Base-by-base conservation (phyloP, 1,284 basidiomycete species). In the Moesziomyces sp. region DNA sequence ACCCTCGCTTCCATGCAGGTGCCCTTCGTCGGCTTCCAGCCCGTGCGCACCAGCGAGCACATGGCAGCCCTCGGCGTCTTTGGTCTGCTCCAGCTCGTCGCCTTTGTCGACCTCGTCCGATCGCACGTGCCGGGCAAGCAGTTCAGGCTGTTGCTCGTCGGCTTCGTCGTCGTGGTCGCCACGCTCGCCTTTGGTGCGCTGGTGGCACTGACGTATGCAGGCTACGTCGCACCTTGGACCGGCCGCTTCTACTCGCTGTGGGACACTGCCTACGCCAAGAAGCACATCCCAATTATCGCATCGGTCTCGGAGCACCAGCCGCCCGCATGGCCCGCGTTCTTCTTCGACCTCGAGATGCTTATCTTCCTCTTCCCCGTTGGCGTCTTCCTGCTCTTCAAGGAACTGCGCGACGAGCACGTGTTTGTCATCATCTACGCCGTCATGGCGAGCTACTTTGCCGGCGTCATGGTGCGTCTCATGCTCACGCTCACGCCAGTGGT, bases 301-400 rank as follows among this genome's bases (percentile, higher is more conserved):
- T 98, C 96, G 21, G 97, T 98, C 21, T 97, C 94, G n/a, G 97
- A 99, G 86, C 97, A 99, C 86, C 97, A 99, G 85, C 97, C 97
- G 16, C 99, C 97, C 11, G 96, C 97, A 43, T 99, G 97, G 97
- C 94, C 96, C 4, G 91, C 96, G 3, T 99, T 99, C 90, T 99
- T 97, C 88, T 98, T 97, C 90, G 96, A 99, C 85, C 90, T 99
- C 65, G 92, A 98, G 82, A 92, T 97, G 89, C 91, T 99, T 84
- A 92, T 99, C 79, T 97, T 94, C 89, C 86, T 97, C 62, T 99
- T 99, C 90, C 97, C 97, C 5, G 96, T 93, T 26, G 97, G 97
- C 67, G 93, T 99, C 49, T 89, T 93, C 81, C 87, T 97, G 73
- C 95, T 93, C 85, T 99, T 99, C 92, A 90, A 89, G 71, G 89